Evolutionary conservation across 2,329 filamentous ascomycete species (phyloP).

Genomic region (Chrysoporthe austroafricana): DNA sequence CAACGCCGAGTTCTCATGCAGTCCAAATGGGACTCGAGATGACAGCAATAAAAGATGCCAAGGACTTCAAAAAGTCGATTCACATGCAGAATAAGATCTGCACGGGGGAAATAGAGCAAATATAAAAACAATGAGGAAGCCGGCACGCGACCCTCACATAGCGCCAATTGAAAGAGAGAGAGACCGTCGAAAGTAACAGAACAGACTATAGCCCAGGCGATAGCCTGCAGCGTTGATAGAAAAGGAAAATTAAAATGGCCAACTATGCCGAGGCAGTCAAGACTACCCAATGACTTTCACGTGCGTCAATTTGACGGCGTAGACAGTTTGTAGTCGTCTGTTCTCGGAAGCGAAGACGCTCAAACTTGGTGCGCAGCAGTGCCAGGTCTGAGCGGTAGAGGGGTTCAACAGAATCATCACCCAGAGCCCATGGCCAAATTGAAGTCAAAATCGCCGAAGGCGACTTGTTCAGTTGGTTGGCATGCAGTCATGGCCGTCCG

Average conservation of each 20-base stretch:
- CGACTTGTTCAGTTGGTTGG: slow-evolving; percentile 12
- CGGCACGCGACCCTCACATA: not conserved
- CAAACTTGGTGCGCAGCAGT: no score
- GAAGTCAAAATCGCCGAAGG: slow-evolving; percentile 26
- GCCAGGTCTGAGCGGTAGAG: not conserved
- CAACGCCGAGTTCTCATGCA: slow-evolving; percentile 1
- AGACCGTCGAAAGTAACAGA: not conserved
- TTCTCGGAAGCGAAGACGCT: no score
- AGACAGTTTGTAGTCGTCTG: no score
- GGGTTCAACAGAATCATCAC: not conserved
- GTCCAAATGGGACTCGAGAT: not conserved
- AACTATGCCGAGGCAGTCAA: not conserved
- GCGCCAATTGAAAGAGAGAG: not conserved
- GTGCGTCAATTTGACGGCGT: no score
- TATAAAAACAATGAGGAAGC: not conserved
- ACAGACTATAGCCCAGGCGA: not conserved
- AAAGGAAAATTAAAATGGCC: not conserved
- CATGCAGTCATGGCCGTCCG: not conserved
- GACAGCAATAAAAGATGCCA: no score
- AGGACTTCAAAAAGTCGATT: no score
- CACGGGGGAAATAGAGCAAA: no score
- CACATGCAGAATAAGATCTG: no score
- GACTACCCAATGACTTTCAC: no score
- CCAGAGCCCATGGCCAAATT: slow-evolving; percentile 13
- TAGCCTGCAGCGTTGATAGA: not conserved